Evolutionary conservation across 202 grass and related monocot species (phyloP), one percentile per base, ranked within the genome.

Genomic region (Dendrocalamus latiflorus): DNA sequence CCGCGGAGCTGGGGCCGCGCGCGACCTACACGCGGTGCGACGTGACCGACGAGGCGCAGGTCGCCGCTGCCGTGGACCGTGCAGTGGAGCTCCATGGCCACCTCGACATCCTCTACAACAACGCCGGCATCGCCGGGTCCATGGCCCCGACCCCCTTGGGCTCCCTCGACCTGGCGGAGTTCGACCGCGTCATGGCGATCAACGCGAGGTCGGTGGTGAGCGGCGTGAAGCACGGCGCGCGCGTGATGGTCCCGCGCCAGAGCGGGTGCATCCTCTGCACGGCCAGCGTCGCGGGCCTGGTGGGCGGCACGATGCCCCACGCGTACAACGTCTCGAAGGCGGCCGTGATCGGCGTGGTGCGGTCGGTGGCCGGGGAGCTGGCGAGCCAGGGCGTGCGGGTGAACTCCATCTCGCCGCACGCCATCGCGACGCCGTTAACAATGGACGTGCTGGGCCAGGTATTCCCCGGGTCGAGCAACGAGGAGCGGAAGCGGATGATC

Each of bases 211-310:
- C n/a, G n/a, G n/a, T n/a, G n/a, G n/a, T n/a, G n/a, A n/a, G n/a
- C n/a, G n/a, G 88, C 1, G 76, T 91, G 16, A 94, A 94, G 86
- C 89, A 94, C 84, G 91, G 88, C 6, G 74, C 88, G 61, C 91
- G 86, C 7, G 88, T 86, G 26, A 94, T 94, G 91, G 85, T 82
- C 28, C 83, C 89, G 0, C 62, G 61, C 18, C 43, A 75, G 41
- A 1, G 58, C 24, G 92, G 92, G 33, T 74, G 80, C 76, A 91
- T 94, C 72, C 48, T 94, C 67, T 85, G 86, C 84, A 83, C 67
- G 11, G 89, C 84, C 16, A 94, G 92, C 51, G 1, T 45, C 36
- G 18, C 66, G 25, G 58, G 72, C 20, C 3, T 83, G 11, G 1
- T 83, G 2, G 89, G 81, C 49, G 30, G 44, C 16, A 2, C 22